phyloP scores from a whole-genome alignment of 306 rosid genomes.

The Prunus mira region DNA sequence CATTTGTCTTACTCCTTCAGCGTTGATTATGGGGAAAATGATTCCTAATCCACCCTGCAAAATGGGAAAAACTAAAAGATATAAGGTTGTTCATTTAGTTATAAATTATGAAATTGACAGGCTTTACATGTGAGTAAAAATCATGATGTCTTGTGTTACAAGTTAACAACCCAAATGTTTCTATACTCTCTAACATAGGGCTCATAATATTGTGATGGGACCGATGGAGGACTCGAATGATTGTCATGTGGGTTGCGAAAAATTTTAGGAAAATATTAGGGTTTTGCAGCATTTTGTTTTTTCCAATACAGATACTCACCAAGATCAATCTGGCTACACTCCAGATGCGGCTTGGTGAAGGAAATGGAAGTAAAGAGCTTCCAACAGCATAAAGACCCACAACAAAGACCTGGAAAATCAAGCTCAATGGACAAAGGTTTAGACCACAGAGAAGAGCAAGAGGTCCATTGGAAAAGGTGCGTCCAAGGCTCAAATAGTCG shows the following conservation, averaged over 20 bases:
- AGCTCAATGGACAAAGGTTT: slow-evolving; percentile 46
- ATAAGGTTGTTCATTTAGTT: not conserved
- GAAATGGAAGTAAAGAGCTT: slow-evolving; percentile 52
- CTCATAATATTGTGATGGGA: not conserved
- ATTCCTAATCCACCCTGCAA: slow-evolving; percentile 28
- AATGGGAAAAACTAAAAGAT: not conserved
- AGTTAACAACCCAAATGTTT: not conserved
- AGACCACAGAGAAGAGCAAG: slow-evolving; percentile 55
- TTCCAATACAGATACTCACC: slow-evolving; percentile 21
- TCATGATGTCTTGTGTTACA: not conserved
- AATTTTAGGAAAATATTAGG: not conserved
- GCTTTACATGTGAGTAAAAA: not conserved
- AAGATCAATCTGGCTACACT: slow-evolving; percentile 45
- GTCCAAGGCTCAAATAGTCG: slow-evolving; percentile 59
- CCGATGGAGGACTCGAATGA: not conserved
- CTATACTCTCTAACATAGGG: not conserved
- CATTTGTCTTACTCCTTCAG: slow-evolving; percentile 28
- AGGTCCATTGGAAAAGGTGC: slow-evolving; percentile 48
- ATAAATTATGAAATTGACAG: not conserved
- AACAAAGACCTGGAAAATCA: slow-evolving; percentile 53
- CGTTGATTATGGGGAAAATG: slow-evolving; percentile 26
- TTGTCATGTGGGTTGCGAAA: not conserved
- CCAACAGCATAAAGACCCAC: slow-evolving; percentile 51
- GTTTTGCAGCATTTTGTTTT: not conserved
- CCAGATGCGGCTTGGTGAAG: slow-evolving; percentile 48